These are phyloP conservation scores for Cicer yamashitae DNA, from an alignment of 306 rosid genomes.

Conservation along the genomic window DNA sequence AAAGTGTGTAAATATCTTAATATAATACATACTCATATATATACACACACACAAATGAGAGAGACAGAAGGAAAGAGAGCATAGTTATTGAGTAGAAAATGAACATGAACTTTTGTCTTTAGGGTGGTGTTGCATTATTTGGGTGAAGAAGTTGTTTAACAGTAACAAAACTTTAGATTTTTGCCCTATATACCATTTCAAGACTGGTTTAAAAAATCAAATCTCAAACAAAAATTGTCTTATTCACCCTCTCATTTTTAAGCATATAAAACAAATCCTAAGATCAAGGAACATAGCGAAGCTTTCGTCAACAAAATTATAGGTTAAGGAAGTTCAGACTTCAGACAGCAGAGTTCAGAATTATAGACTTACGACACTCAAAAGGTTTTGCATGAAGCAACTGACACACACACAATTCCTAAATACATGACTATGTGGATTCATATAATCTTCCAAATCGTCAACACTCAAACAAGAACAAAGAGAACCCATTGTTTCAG, in stretches of 20 bases:
- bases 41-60: not conserved
- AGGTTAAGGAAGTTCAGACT: not conserved
- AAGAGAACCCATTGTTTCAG: slow-evolving; percentile 84
- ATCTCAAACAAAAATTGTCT: not conserved
- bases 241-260: not conserved
- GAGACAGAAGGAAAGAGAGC: not conserved
- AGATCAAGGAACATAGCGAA: not conserved
- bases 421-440: slow-evolving; percentile 72
- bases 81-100: too few relatives aligned
- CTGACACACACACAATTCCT: slow-evolving; percentile 78
- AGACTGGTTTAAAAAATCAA: not conserved
- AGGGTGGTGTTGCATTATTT: not conserved
- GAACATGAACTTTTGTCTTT: too few relatives aligned
- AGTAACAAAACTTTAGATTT: too few relatives aligned
- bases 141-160: not conserved
- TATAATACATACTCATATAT: too few relatives aligned
- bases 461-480: slow-evolving; percentile 76
- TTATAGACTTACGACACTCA: slow-evolving; percentile 64
- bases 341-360: not conserved
- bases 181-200: too few relatives aligned
- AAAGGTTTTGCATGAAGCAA: slow-evolving; percentile 68
- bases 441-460: slow-evolving; percentile 76
- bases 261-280: not conserved
- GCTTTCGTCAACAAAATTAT: slow-evolving; percentile 22
- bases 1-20: too few relatives aligned